phyloP scores from a whole-genome alignment of 202 grass and related monocot species.

The Setaria viridis region DNA sequence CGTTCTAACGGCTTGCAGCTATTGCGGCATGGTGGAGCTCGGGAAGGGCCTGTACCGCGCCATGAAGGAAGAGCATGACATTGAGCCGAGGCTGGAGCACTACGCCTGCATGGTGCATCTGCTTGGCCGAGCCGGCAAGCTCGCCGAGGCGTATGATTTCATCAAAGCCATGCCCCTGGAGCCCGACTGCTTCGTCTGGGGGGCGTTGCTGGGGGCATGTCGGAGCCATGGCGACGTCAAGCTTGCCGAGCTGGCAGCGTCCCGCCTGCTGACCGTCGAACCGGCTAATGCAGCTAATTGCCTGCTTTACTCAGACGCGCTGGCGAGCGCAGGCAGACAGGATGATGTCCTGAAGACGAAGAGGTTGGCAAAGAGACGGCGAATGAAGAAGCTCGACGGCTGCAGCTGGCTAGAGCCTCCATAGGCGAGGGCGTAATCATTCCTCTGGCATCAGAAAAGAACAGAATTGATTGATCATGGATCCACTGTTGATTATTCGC shows the following conservation, averaged over 20 bases:
- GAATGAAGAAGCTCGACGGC: slow-evolving; percentile 73
- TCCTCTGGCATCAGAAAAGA: not conserved
- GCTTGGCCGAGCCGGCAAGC: slow-evolving; percentile 72
- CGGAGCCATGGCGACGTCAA: slow-evolving; percentile 78
- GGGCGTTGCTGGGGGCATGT: slow-evolving; percentile 78
- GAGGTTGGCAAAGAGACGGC: slow-evolving; percentile 64
- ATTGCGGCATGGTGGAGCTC: slow-evolving; percentile 70
- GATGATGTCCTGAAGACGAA: slow-evolving; percentile 67
- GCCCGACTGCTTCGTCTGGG: slow-evolving; percentile 82
- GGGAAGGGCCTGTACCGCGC: slow-evolving; percentile 62
- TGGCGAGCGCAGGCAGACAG: slow-evolving; percentile 66
- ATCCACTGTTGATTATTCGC: not conserved
- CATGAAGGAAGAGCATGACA: slow-evolving; percentile 60
- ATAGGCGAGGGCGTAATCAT: not conserved
- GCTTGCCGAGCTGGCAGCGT: slow-evolving; percentile 60
- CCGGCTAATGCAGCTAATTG: slow-evolving; percentile 61
- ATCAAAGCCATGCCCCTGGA: slow-evolving; percentile 76
- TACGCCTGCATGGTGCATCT: slow-evolving; percentile 91
- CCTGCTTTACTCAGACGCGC: slow-evolving; percentile 67
- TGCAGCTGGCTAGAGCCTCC: slow-evolving; percentile 69
- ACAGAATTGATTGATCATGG: not conserved
- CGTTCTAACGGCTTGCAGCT: slow-evolving; percentile 74
- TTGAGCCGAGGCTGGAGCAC: slow-evolving; percentile 76
- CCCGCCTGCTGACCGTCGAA: slow-evolving; percentile 61
- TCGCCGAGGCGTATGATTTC: slow-evolving; percentile 64